Evolutionary conservation across 306 rosid species (phyloP).

Genomic region (Acacia confusa): DNA sequence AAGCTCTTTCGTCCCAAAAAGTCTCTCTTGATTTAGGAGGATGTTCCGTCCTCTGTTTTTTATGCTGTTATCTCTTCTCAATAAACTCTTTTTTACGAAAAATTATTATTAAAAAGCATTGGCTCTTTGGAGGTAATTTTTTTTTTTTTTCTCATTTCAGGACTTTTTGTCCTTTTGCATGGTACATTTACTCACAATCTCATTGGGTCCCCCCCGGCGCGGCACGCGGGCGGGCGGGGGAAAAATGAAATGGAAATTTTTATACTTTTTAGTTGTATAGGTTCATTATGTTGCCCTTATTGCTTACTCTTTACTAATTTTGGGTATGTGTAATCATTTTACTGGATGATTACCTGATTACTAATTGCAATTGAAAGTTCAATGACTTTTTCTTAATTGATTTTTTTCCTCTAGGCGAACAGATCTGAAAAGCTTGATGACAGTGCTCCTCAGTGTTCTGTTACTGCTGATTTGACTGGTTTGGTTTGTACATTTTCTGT

Average conservation of each 20-base stretch:
- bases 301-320: background rate
- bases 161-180: background rate
- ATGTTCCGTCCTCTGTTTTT: background rate
- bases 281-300: constrained; percentile 20
- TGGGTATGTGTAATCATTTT: constrained; percentile 9
- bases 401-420: constrained; percentile 57
- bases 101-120: background rate
- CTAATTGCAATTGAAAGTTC: constrained; percentile 3
- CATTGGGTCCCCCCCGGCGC: background rate
- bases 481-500: constrained; percentile 62
- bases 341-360: constrained; percentile 5
- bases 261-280: background rate
- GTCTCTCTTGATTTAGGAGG: background rate
- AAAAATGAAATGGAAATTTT: background rate
- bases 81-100: background rate
- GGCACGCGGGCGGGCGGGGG: too few species aligned
- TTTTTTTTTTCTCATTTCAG: background rate
- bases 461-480: constrained; percentile 69
- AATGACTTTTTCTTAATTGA: constrained; percentile 3
- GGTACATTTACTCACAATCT: background rate
- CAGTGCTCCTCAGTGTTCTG: constrained; percentile 66
- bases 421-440: constrained; percentile 72
- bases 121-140: background rate
- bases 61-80: background rate
- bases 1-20: background rate